Evolutionary conservation across 768 basidiomycete species (phyloP).

Genomic region (Auricularia cornea): DNA sequence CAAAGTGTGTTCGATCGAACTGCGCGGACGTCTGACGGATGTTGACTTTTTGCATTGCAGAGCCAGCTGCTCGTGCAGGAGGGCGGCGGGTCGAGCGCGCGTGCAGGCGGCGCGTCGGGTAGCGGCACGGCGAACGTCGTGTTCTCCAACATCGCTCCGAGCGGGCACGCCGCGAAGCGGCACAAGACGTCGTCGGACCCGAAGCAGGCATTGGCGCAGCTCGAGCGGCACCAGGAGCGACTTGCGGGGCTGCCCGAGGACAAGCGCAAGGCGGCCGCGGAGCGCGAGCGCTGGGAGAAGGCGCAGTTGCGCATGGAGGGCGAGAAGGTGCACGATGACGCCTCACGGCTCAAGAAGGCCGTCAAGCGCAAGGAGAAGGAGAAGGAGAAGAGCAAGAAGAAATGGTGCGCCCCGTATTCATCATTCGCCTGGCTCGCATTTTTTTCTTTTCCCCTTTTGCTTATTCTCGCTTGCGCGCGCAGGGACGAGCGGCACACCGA

Average conservation of each 20-base stretch:
- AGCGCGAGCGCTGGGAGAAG: constrained; percentile 83
- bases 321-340: constrained; percentile 86
- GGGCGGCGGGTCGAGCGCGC: not conserved
- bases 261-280: constrained; percentile 70
- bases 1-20: constrained; percentile 41
- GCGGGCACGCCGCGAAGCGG: constrained; percentile 35
- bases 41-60: constrained; percentile 27
- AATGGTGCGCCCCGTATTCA: constrained; percentile 70
- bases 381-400: constrained; percentile 74
- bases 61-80: constrained; percentile 69
- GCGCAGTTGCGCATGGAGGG: constrained; percentile 83
- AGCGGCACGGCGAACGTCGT: constrained; percentile 45
- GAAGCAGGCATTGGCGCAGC: constrained; percentile 73
- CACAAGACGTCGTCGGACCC: constrained; percentile 75
- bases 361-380: constrained; percentile 88
- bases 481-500: constrained; percentile 88
- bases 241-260: constrained; percentile 72
- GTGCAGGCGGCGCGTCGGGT: not conserved
- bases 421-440: no score
- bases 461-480: no score
- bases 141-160: constrained; percentile 55
- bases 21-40: no score
- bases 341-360: constrained; percentile 79
- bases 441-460: no score
- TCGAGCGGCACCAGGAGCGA: constrained; percentile 69